Conservation (phyloP, 2,329 filamentous ascomycete genomes). For the Huntiella decipiens region DNA sequence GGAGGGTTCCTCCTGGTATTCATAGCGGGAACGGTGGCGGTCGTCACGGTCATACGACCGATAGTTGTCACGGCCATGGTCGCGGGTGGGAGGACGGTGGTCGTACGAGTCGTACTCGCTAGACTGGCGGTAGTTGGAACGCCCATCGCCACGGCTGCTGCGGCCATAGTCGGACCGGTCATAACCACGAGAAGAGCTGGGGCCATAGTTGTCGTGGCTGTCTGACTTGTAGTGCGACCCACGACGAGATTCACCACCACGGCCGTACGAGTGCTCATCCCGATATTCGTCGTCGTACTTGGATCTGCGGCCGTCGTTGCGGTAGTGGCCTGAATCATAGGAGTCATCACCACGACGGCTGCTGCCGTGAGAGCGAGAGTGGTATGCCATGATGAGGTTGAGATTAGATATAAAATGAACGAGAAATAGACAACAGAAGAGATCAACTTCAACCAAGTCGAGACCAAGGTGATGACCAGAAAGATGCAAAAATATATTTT, state of each 20-base stretch:
- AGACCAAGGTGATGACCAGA: neutral
- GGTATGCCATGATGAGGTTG: constrained; percentile 5
- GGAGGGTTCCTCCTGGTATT: constrained; percentile 7
- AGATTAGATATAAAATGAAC: neutral
- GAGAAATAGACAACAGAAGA: neutral
- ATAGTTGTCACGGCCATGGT: neutral
- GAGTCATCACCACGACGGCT: constrained; percentile 4
- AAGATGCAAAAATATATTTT: neutral
- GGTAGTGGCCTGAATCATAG: neutral
- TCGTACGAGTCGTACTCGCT: constrained; percentile 2
- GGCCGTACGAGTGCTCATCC: constrained; percentile 2
- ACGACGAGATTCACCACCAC: constrained; percentile 1
- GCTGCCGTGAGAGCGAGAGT: constrained; percentile 5
- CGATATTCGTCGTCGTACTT: constrained; percentile 1
- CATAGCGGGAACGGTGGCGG: constrained; percentile 5
- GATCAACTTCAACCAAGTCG: neutral
- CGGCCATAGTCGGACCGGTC: neutral
- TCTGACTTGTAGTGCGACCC: constrained; percentile 2
- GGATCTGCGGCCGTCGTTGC: neutral
- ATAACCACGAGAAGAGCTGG: neutral
- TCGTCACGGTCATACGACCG: constrained; percentile 1
- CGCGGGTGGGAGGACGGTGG: constrained; percentile 1
- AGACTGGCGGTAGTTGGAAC: neutral
- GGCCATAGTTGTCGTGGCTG: constrained; percentile 1
- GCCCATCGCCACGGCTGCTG: neutral